Evolutionary conservation across 345 rosid species (phyloP).

Genomic region (Eucalyptus marginata): DNA sequence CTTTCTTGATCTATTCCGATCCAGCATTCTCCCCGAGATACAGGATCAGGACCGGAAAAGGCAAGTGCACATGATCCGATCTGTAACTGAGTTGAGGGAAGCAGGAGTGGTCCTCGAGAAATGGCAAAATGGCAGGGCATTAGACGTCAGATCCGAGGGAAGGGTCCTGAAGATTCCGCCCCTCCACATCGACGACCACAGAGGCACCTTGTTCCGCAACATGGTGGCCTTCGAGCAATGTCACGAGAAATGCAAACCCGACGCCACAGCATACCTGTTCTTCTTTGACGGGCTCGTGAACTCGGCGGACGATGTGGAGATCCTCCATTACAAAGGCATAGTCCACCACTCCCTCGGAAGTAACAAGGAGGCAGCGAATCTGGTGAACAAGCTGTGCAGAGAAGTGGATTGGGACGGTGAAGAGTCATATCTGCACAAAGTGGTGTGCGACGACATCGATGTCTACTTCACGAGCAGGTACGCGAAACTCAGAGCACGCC

Average conservation of each 20-base stretch:
- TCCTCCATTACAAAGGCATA: slow-evolving; percentile 4
- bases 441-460: background rate
- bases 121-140: background rate
- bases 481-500: background rate
- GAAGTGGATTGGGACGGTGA: slow-evolving; percentile 1
- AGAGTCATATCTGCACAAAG: slow-evolving; percentile 1
- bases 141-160: background rate
- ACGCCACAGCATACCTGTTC: slow-evolving; percentile 4
- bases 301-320: slow-evolving; percentile 6
- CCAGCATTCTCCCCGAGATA: slow-evolving; percentile 5
- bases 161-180: slow-evolving; percentile 9
- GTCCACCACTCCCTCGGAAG: slow-evolving; percentile 14
- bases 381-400: slow-evolving; percentile 8
- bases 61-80: background rate
- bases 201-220: slow-evolving; percentile 14
- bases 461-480: background rate
- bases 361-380: slow-evolving; percentile 5
- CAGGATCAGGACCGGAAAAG: background rate
- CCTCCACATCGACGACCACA: slow-evolving; percentile 6
- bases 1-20: slow-evolving; percentile 11
- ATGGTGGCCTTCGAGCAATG: slow-evolving; percentile 22
- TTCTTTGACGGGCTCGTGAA: slow-evolving; percentile 12
- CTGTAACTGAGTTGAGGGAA: slow-evolving; percentile 3
- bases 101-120: slow-evolving; percentile 1
- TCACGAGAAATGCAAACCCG: background rate